Percentiles rank a stretch among this genome's conserved stretches.
Conservation (phyloP, 108 stramenopile genomes). For the Asterionellopsis glacialis region DNA sequence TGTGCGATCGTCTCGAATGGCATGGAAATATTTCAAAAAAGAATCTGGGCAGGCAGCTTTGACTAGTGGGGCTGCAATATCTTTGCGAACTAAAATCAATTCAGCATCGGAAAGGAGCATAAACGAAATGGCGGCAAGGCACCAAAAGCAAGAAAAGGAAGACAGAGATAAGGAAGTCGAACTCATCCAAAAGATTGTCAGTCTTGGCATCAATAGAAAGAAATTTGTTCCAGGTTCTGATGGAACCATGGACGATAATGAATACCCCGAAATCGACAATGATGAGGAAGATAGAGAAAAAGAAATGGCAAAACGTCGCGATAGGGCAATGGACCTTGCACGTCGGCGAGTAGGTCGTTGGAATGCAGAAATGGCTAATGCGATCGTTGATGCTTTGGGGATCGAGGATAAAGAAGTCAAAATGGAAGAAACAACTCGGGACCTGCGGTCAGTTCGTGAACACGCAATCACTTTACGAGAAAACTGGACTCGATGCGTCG, state of each 20-base stretch:
- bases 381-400: slow-evolving; percentile 74
- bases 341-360: slow-evolving; percentile 63
- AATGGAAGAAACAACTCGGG: slow-evolving; percentile 75
- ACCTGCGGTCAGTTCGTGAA: slow-evolving; percentile 65
- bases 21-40: slow-evolving; percentile 57
- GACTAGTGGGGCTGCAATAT: slow-evolving; percentile 47
- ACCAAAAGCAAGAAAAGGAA: slow-evolving; percentile 46
- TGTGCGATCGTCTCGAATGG: slow-evolving; percentile 68
- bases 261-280: slow-evolving; percentile 4
- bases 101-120: slow-evolving; percentile 16
- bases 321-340: slow-evolving; percentile 34
- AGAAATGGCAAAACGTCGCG: slow-evolving; percentile 20
- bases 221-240: neutral
- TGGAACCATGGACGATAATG: neutral
- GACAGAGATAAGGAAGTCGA: slow-evolving; percentile 53
- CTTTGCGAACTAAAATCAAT: slow-evolving; percentile 43
- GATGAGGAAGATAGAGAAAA: slow-evolving; percentile 24
- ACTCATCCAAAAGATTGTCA: slow-evolving; percentile 61
- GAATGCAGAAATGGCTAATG: slow-evolving; percentile 58
- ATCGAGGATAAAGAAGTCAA: slow-evolving; percentile 69
- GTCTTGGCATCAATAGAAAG: slow-evolving; percentile 38
- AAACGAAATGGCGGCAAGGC: slow-evolving; percentile 40
- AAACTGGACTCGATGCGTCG: slow-evolving; percentile 51
- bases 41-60: slow-evolving; percentile 61
- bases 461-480: slow-evolving; percentile 71